Base-by-base conservation (phyloP, 2,329 filamentous ascomycete species). In the Lithohypha guttulata region DNA sequence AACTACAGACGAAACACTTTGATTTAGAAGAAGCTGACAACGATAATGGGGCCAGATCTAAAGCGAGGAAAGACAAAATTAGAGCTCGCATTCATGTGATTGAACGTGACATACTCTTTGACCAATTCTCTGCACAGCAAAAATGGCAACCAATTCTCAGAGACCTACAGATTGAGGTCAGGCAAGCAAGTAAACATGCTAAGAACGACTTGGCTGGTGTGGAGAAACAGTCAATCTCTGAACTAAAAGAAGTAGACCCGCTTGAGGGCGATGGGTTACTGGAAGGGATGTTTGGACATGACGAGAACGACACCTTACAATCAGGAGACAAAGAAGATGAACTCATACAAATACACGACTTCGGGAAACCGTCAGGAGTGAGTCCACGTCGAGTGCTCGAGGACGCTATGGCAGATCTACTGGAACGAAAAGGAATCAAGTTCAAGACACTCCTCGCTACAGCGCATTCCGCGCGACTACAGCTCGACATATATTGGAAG, bases 401-500 rank as follows among this genome's bases (percentile, higher is more conserved):
- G 57, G 87, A 95, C 58, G 75, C 84, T n/a, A 93, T 87, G 57
- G 79, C 81, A 51, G 75, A 27, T 47, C 82, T 84, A 59, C 85
- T 94, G 55, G 65, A 79, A 1, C 69, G 70, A 3, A 81, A 72
- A 20, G 80, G 72, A 50, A 61, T 94, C 17, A 64, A 62, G 2
- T 91, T 80, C 56, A 76, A 69, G 41, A 61, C 81, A 28, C 64
- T 91, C 18, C 93, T 85, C 1, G 73, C 80, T 17, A 77, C 78
- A 4, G 69, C 77, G 1, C 91, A 84, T 59, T 79, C 82, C 2
- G 81, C 81, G 49, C 76, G 84, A 14, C 82, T 93, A 54, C 71
- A 77, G 17, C 63, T 94, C 9, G 75, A 75, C 13, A 78, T 95
- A 36, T 60, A 63, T 32, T 96, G 87, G 87, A 79, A 80, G 3